Conservation (phyloP, 139 green algal genomes). For the Yamagishiella unicocca region DNA sequence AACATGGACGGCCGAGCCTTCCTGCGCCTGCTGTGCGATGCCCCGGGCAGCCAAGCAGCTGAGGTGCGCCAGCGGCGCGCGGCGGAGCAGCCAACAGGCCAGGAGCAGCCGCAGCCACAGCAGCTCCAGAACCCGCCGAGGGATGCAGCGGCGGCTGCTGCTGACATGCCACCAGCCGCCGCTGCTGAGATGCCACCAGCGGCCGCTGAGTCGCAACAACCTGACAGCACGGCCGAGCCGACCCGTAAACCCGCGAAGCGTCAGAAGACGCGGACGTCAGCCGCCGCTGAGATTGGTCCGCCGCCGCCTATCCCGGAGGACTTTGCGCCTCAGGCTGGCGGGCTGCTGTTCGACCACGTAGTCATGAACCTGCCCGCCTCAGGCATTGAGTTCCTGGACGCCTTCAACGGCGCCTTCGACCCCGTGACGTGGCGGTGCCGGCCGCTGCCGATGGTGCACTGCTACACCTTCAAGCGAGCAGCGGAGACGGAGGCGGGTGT, state of each 20-base stretch:
- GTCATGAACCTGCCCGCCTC: slow-evolving; percentile 97
- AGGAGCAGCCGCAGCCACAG: background rate
- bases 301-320: background rate
- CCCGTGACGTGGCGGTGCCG: slow-evolving; percentile 68
- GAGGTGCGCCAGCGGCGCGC: background rate
- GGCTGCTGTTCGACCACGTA: slow-evolving; percentile 59
- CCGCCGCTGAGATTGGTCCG: background rate
- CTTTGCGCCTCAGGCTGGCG: slow-evolving; percentile 1
- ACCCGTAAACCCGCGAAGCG: background rate
- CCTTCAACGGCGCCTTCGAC: slow-evolving; percentile 82
- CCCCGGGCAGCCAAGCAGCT: background rate
- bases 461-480: slow-evolving; percentile 90
- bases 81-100: slow-evolving; percentile 22
- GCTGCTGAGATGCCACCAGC: too few species aligned
- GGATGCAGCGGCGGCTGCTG: slow-evolving; percentile 16
- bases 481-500: slow-evolving; percentile 79
- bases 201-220: background rate
- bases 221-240: background rate
- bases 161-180: too few species aligned
- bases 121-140: background rate
- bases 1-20: slow-evolving; percentile 87
- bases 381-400: slow-evolving; percentile 93
- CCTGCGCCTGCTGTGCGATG: slow-evolving; percentile 70
- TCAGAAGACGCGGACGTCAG: background rate
- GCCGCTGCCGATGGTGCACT: slow-evolving; percentile 89